Percentiles rank a stretch among this genome's conserved stretches.
phyloP scores from a whole-genome alignment of 2,329 filamentous ascomycete species.

The Penicillium olsonii region DNA sequence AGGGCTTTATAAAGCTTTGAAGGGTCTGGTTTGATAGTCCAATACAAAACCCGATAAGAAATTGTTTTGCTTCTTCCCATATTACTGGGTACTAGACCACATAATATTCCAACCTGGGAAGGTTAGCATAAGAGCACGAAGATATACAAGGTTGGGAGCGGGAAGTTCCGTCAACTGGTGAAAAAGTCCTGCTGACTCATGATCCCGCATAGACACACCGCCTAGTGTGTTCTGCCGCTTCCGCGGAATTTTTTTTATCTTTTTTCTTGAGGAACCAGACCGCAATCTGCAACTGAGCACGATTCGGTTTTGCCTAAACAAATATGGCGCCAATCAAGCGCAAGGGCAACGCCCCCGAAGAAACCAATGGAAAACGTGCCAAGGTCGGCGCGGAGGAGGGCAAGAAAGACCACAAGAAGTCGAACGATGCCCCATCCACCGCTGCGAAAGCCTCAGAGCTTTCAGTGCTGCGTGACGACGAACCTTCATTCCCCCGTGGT shows the following conservation, averaged over 20 bases:
- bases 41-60: too few relatives aligned
- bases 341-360: conserved; percentile 44
- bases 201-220: conserved; percentile 13
- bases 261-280: conserved; percentile 30
- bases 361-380: conserved; percentile 42
- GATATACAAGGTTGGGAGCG: too few relatives aligned
- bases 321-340: conserved; percentile 49
- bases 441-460: conserved; percentile 37
- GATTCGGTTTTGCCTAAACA: conserved; percentile 26
- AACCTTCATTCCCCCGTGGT: conserved; percentile 87
- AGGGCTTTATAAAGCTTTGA: conserved; percentile 5
- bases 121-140: too few relatives aligned
- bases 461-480: conserved; percentile 68
- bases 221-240: conserved; percentile 20
- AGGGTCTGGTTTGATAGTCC: not conserved
- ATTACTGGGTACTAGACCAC: too few relatives aligned
- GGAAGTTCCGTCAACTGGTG: too few relatives aligned
- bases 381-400: conserved; percentile 39
- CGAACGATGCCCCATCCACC: conserved; percentile 25
- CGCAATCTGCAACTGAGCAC: conserved; percentile 26
- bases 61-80: too few relatives aligned
- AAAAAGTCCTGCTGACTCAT: not conserved
- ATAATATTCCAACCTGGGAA: too few relatives aligned
- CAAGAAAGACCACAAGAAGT: conserved; percentile 38
- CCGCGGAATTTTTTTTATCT: conserved; percentile 28